Evolutionary conservation across 2,329 filamentous ascomycete species (phyloP), one percentile per base, ranked within the genome.

Genomic region (Parasarocladium wereldwijsianum): DNA sequence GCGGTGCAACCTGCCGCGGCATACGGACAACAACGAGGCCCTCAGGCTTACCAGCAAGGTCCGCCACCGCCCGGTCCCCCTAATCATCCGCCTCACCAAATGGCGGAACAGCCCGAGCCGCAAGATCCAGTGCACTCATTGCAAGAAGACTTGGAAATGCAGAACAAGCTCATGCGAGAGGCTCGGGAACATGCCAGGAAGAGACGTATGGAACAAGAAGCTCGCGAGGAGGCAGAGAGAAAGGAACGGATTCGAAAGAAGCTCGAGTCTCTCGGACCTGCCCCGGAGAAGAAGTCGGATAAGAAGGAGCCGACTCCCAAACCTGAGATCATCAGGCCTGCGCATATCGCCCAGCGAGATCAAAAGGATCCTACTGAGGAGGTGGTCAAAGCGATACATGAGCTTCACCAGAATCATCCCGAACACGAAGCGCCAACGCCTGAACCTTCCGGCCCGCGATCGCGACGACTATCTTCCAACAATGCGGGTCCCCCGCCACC

Each of bases 161-260:
- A 70, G 54, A 79, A 60, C 64, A 80, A 64, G 54, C 66, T 82
- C 14, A 85, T 86, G 78, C 66, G 66, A 21, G 74, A 82, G 42
- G 70, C 70, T 22, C 64, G 74, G 6, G 77, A 85, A 42, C 57
- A 72, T 31, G 78, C 77, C 13, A 73, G 76, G 43, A 75, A 78
- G 44, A 65, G 76, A 34, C 62, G 71, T 27, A 57, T 71, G 35
- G 76, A 80, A 34, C 68, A 84, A 47, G 75, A 78, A 41, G 74
- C 67, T 13, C 66, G 62, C n/a, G 76, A 81, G 43, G 77, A 83
- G 44, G 76, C 72, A n/a, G 80, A 70, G 12, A 69, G 64, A 35
- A 66, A 70, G 41, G 77, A 82, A 44, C 69, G 80, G 15, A 73
- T 86, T 36, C 68, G 73, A 27, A 65, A 76, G 45, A 84, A 82